These are phyloP conservation scores for Baeospora myosura DNA, from an alignment of 1,284 basidiomycete genomes.

Conservation along the genomic window DNA sequence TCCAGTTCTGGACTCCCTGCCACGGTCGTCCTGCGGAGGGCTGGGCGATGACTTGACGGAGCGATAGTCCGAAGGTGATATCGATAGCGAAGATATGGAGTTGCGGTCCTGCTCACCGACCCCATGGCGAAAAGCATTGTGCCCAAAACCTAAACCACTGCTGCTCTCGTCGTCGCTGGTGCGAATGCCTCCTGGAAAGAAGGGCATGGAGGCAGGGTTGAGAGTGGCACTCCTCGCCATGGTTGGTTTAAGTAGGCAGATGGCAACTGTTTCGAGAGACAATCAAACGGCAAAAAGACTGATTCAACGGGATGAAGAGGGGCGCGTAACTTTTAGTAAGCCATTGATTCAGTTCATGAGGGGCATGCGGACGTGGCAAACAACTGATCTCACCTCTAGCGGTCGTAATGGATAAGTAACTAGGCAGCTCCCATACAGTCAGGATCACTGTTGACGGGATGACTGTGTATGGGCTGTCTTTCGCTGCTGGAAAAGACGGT, in stretches of 20 bases:
- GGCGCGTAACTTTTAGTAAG: constrained; percentile 20
- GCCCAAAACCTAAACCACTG: constrained; percentile 36
- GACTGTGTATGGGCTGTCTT: no score
- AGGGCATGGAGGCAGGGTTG: constrained; percentile 75
- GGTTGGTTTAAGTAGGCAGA: constrained; percentile 33
- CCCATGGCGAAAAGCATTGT: constrained; percentile 32
- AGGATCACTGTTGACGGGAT: no score
- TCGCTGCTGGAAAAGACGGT: no score
- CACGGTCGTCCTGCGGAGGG: constrained; percentile 37
- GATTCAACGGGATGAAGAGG: constrained; percentile 16
- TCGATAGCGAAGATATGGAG: constrained; percentile 48
- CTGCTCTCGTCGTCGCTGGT: constrained; percentile 45
- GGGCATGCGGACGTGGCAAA: neutral
- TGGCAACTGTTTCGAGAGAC: constrained; percentile 25
- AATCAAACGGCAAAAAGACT: constrained; percentile 23
- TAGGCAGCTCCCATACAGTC: constrained; percentile 37
- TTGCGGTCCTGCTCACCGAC: constrained; percentile 45
- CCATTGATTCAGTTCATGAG: neutral
- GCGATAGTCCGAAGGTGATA: constrained; percentile 56
- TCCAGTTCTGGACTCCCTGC: constrained; percentile 21
- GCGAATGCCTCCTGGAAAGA: constrained; percentile 66
- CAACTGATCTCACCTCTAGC: no score
- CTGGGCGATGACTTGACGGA: constrained; percentile 66
- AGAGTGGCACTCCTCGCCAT: constrained; percentile 70
- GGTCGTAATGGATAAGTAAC: no score